These are phyloP conservation scores for Arthrobotrys iridis DNA, from an alignment of 2,329 filamentous ascomycete genomes.

Conservation along the genomic window DNA sequence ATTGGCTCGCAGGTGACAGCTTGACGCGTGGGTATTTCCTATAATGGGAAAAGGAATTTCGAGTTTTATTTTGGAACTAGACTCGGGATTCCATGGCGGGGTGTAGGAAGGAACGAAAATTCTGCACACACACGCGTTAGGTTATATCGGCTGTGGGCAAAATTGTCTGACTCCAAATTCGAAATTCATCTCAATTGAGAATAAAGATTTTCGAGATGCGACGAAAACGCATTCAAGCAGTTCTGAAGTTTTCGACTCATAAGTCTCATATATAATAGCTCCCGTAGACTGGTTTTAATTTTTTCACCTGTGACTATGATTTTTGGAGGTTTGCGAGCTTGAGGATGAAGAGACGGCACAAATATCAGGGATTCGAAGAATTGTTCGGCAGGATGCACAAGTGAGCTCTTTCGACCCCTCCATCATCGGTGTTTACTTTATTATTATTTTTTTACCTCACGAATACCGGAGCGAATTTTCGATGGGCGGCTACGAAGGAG, in stretches of 20 bases:
- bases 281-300: neutral
- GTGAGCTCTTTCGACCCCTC: slow-evolving; percentile 51
- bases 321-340: slow-evolving; percentile 12
- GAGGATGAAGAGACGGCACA: slow-evolving; percentile 19
- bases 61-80: slow-evolving; percentile 18
- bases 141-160: neutral
- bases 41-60: slow-evolving; percentile 25
- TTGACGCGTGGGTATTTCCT: slow-evolving; percentile 30
- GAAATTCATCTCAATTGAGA: slow-evolving; percentile 17
- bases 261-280: neutral
- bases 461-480: neutral
- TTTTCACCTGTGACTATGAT: neutral
- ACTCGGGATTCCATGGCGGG: slow-evolving; percentile 28
- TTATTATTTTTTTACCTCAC: slow-evolving; percentile 27
- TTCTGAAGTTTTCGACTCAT: slow-evolving; percentile 4
- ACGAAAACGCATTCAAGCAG: neutral
- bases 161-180: neutral
- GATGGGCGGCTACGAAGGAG: slow-evolving; percentile 21
- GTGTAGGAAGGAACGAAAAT: slow-evolving; percentile 32
- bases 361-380: neutral
- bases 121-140: slow-evolving; percentile 19
- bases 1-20: slow-evolving; percentile 36
- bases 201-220: slow-evolving; percentile 15
- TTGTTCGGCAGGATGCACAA: slow-evolving; percentile 28
- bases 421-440: slow-evolving; percentile 4